Conservation (phyloP, 108 stramenopile genomes). For the Cyclotella choctawhatcheeana region DNA sequence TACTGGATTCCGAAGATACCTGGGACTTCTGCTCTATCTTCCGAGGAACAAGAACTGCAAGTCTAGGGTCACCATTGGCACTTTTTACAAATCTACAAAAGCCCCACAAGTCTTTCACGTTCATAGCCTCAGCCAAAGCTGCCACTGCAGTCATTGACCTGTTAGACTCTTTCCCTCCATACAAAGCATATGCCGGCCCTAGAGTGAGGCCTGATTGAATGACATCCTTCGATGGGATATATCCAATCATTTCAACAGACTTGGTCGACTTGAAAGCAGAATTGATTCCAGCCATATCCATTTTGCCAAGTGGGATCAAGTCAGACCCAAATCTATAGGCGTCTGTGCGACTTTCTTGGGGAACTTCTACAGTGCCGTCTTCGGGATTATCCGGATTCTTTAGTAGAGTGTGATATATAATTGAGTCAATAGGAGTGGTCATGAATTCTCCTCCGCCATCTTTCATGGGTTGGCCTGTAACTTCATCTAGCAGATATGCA, state of each 20-base stretch:
- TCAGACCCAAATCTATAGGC: constrained; percentile 78
- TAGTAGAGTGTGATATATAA: constrained; percentile 55
- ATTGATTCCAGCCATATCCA: constrained; percentile 75
- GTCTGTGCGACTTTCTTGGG: constrained; percentile 42
- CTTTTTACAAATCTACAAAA: constrained; percentile 75
- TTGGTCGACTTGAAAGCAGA: constrained; percentile 41
- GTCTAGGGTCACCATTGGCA: constrained; percentile 63
- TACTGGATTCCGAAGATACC: not conserved
- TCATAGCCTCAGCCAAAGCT: constrained; percentile 68
- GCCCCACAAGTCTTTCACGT: constrained; percentile 61
- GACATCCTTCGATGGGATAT: constrained; percentile 36
- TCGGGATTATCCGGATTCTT: constrained; percentile 34
- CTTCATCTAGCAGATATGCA: constrained; percentile 53
- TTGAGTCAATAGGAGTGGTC: constrained; percentile 42
- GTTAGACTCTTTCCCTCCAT: constrained; percentile 63
- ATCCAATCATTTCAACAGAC: constrained; percentile 76
- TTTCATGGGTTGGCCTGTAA: constrained; percentile 29
- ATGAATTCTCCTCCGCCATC: constrained; percentile 59
- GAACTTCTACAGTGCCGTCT: constrained; percentile 50
- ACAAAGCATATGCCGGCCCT: constrained; percentile 71
- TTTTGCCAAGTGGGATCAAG: constrained; percentile 70
- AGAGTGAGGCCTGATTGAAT: constrained; percentile 53
- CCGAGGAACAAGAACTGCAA: constrained; percentile 78
- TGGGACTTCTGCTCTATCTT: not conserved
- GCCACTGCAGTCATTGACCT: constrained; percentile 69